Conservation (phyloP, 129 eudicot genomes). For the Pittosporum tobira region DNA sequence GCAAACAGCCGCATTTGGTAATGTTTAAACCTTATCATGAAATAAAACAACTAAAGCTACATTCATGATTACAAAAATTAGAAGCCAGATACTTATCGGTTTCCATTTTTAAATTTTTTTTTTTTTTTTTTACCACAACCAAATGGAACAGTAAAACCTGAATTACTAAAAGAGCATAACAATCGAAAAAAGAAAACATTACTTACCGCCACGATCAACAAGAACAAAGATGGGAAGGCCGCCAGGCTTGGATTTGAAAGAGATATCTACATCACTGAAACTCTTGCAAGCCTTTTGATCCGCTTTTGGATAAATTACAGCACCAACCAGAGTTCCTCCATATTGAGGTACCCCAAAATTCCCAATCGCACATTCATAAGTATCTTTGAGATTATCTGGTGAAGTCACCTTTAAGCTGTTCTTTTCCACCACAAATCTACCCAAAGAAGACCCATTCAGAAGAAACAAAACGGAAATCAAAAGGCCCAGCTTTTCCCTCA, state of each 20-base stretch:
- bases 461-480: constrained; percentile 37
- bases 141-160: background rate
- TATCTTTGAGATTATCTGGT: constrained; percentile 34
- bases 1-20: too few relatives aligned
- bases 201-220: constrained; percentile 75
- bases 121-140: background rate
- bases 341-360: constrained; percentile 72
- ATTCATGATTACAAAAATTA: background rate
- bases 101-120: too few relatives aligned
- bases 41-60: background rate
- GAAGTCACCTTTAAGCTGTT: constrained; percentile 66
- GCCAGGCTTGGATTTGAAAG: constrained; percentile 46
- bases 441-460: constrained; percentile 34
- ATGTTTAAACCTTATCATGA: too few relatives aligned
- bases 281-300: constrained; percentile 48
- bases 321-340: constrained; percentile 69
- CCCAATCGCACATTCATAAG: constrained; percentile 73
- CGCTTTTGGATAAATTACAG: constrained; percentile 40
- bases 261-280: constrained; percentile 28
- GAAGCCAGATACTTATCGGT: background rate
- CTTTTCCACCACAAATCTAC: constrained; percentile 77
- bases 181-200: background rate
- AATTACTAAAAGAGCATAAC: background rate
- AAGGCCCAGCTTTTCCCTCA: constrained; percentile 24
- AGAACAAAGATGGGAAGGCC: constrained; percentile 66